Conservation (phyloP, 352 stramenopile genomes). For the Blastocystis hominis region DNA sequence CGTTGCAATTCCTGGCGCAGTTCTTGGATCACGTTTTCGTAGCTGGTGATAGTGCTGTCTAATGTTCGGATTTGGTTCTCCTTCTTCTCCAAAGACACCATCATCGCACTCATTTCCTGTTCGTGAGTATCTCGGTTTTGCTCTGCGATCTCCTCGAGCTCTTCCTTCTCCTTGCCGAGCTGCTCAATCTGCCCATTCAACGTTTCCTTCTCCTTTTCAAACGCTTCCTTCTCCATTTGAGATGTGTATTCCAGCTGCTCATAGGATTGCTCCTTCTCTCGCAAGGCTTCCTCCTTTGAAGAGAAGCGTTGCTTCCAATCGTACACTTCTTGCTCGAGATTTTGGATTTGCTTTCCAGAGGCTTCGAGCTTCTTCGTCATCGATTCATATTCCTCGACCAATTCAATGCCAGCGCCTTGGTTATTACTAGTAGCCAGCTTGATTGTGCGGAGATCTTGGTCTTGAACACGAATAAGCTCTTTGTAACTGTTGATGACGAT, state of each 20-base stretch:
- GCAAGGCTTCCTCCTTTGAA: background rate
- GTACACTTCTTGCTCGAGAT: constrained; percentile 32
- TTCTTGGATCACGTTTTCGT: constrained; percentile 4
- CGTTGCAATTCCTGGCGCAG: constrained; percentile 15
- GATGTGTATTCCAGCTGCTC: constrained; percentile 38
- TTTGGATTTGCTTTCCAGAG: background rate
- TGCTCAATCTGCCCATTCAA: background rate
- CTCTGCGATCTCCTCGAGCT: background rate
- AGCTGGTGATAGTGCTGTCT: background rate
- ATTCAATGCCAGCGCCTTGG: background rate
- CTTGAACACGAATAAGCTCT: constrained; percentile 37
- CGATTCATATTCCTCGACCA: constrained; percentile 5
- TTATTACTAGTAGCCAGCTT: background rate
- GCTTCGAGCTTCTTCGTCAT: background rate
- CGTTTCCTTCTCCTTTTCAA: background rate
- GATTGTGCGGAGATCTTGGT: constrained; percentile 21
- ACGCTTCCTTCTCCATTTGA: background rate
- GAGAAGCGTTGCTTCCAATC: constrained; percentile 48
- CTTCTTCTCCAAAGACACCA: constrained; percentile 44
- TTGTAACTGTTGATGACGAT: constrained; percentile 53
- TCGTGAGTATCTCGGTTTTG: background rate
- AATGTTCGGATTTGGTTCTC: background rate
- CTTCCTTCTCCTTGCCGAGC: background rate
- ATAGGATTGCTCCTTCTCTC: constrained; percentile 5
- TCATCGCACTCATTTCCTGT: constrained; percentile 14